Base-by-base conservation (phyloP, 1,284 basidiomycete genomes). In the Melampsora americana region DNA sequence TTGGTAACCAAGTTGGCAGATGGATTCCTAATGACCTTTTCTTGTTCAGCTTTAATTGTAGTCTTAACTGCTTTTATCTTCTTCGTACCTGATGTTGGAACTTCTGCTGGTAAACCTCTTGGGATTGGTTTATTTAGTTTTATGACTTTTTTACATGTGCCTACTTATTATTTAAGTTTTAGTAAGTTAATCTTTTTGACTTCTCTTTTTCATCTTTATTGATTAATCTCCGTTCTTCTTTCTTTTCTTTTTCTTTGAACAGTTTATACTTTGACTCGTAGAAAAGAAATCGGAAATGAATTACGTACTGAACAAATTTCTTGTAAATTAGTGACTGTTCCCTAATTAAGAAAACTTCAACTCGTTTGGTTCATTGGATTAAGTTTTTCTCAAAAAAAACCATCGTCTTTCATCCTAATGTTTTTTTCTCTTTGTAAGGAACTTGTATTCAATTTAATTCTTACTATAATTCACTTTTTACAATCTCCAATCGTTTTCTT, bases 111-210 rank as follows among this genome's bases (percentile, higher is more conserved):
- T 28, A n/a, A 28, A 28, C 53, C 53, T 14, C 20, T 56, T 23
- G 53, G 53, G n/a, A 56, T 56, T 14, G 53, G 53, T 23, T 23
- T n/a, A 6, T 56, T 56, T 14, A 56, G 26, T 28, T 56, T 56
- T n/a, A 56, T 56, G 53, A 56, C 53, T 28, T 56, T 56, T 28
- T 28, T 56, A 6, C 53, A 56, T 56, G 53, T 56, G 1, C 53
- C 53, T 28, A 56, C 53, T 28, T 56, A 56, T 56, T 56, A 56
- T 28, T n/a, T 56, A 28, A 56, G 53, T 56, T 56, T 56, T 12
- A 56, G 53, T 56, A 6, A 56, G 53, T 53, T 35, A 3, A 3
- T 35, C 35, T 35, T 35, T 42, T 42, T 42, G 1, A 9, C 12
- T 11, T 42, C 11, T 42, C 11, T 42, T 11, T 12, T 1, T 42